Evolutionary conservation across 2,329 filamentous ascomycete species (phyloP).

Genomic region (Elsinoe ampelina): DNA sequence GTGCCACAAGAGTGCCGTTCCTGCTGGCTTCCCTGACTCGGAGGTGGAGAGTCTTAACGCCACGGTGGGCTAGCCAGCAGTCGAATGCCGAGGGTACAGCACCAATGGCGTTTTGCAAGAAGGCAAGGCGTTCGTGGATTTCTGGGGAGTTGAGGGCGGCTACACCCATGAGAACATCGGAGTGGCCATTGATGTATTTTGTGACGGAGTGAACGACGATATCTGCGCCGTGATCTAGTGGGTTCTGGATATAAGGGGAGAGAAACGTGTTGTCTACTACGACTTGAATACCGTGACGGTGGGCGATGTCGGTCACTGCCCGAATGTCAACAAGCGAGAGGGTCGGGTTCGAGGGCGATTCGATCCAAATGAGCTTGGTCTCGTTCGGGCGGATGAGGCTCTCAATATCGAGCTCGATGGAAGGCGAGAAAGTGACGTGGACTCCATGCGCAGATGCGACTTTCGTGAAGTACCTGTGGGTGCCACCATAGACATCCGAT

Average conservation of each 20-base stretch:
- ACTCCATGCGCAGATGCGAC: slow-evolving; percentile 92
- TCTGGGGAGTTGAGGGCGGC: slow-evolving; percentile 86
- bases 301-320: slow-evolving; percentile 71
- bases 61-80: slow-evolving; percentile 94
- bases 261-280: slow-evolving; percentile 99
- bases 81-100: slow-evolving; percentile 92
- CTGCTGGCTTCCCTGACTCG: slow-evolving; percentile 73
- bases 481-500: slow-evolving; percentile 95
- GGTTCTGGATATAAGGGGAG: slow-evolving; percentile 93
- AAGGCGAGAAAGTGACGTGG: slow-evolving; percentile 84
- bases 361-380: slow-evolving; percentile 96
- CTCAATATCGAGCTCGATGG: slow-evolving; percentile 79
- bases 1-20: slow-evolving; percentile 72
- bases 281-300: slow-evolving; percentile 80
- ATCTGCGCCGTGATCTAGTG: slow-evolving; percentile 86
- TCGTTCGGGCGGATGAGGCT: slow-evolving; percentile 69
- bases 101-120: slow-evolving; percentile 95
- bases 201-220: slow-evolving; percentile 94
- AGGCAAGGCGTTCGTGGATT: slow-evolving; percentile 66
- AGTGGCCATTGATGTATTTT: slow-evolving; percentile 98
- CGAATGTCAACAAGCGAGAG: slow-evolving; percentile 87
- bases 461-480: slow-evolving; percentile 97
- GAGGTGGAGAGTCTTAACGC: slow-evolving; percentile 91
- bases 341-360: slow-evolving; percentile 90
- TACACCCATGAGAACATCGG: slow-evolving; percentile 93